A percentile compares a stretch with the other conserved stretches of the same genome.
Evolutionary conservation across 345 rosid genomes (phyloP).

Genomic region (Salix udensis): DNA sequence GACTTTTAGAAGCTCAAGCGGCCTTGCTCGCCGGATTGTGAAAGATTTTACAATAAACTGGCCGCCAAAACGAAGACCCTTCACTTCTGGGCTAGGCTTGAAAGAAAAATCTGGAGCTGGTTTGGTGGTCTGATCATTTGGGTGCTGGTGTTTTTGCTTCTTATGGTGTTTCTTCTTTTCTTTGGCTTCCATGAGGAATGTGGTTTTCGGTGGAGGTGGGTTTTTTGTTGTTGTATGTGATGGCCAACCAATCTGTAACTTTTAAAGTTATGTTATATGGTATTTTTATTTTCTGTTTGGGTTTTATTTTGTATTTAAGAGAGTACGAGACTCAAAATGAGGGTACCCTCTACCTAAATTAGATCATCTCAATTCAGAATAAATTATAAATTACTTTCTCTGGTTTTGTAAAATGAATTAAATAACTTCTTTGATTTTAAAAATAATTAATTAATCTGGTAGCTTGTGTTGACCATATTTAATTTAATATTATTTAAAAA

Average conservation of each 20-base stretch:
- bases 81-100: slow-evolving; percentile 73
- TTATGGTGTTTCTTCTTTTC: slow-evolving; percentile 55
- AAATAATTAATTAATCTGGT: too few species aligned
- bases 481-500: too few species aligned
- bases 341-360: slow-evolving; percentile 13
- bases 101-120: slow-evolving; percentile 62
- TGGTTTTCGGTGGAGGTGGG: background rate
- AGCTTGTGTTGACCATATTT: too few species aligned
- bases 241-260: slow-evolving; percentile 23
- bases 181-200: slow-evolving; percentile 53
- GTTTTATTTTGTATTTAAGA: slow-evolving; percentile 4
- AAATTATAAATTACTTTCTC: too few species aligned
- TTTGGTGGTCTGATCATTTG: slow-evolving; percentile 44
- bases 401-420: background rate
- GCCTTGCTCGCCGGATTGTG: slow-evolving; percentile 77
- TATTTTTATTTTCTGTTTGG: background rate
- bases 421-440: background rate
- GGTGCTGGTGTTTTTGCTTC: slow-evolving; percentile 72
- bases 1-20: slow-evolving; percentile 74
- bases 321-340: slow-evolving; percentile 14
- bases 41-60: slow-evolving; percentile 90
- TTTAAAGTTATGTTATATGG: slow-evolving; percentile 2
- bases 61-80: slow-evolving; percentile 84
- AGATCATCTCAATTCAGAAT: background rate
- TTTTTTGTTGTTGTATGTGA: slow-evolving; percentile 3